Base-by-base conservation (phyloP, 495 filamentous ascomycete species). In the Hypoxylon cercidicola region DNA sequence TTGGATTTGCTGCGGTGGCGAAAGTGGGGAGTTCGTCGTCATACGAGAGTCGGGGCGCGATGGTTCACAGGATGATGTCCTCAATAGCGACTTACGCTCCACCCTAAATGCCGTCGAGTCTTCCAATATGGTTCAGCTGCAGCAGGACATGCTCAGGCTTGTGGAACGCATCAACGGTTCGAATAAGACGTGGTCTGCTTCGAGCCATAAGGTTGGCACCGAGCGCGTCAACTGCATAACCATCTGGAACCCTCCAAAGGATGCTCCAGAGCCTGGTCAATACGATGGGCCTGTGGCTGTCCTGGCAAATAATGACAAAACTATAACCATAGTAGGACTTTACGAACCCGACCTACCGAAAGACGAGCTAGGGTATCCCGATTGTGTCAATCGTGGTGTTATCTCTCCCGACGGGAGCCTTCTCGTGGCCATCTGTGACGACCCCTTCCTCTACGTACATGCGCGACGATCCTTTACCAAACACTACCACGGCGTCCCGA, bases 1-100 rank as follows among this genome's bases (percentile, higher is more conserved):
- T 49, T 98, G 91, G 91, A 84, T 98, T 15, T 96, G 90, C 67
- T 90, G 91, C 30, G 95, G 94, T 34, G 95, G 96, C 49, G 88
- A 93, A 50, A 83, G 86, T 59, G 95, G 95, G 48, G 87, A 93
- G 72, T 96, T 96, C 70, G 88, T 90, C 54, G 86, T 92, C 37
- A 89, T 99, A 62, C 84, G 79, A 45, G 63, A 69, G 7, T 67
- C 41, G 28, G 58, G 55, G 20, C 74, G 62, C 19, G 61, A 60
- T 54, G 74, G 73, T 45, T 66, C 68, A 37, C 72, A 74, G 34
- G 72, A 72, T 32, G 74, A 79, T 13, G 66, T 72, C 19, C 62
- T 72, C 23, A 74, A 77, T 39, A 64, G 60, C 18, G 72, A 68
- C 12, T 32, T 59, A 25, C 46, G 56, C 25, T 59, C 60, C 0